Conservation (phyloP, 1,284 basidiomycete species). For the Ceratobasidium theobromae region DNA sequence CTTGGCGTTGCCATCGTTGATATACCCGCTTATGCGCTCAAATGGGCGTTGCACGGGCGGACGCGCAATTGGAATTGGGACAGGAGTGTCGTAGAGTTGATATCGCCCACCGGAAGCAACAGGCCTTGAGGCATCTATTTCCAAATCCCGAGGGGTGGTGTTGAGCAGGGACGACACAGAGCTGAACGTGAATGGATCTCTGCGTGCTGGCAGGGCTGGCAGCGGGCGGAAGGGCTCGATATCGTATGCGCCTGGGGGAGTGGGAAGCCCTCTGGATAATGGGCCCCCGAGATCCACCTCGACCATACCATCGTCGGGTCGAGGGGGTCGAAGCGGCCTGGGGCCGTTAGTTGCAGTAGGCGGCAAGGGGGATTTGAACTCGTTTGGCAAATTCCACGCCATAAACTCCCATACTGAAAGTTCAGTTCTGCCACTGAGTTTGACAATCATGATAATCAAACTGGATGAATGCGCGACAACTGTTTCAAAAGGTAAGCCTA, state of each 20-base stretch:
- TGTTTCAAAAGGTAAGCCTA: not conserved
- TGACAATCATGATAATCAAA: not conserved
- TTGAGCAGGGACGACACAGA: conserved; percentile 13
- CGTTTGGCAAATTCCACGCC: not conserved
- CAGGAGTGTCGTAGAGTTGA: conserved; percentile 12
- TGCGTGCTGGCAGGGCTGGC: not conserved
- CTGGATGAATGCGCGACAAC: not conserved
- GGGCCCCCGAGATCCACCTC: not conserved
- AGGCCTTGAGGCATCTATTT: too few species aligned
- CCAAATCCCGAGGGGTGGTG: not conserved
- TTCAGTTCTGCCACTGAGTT: conserved; percentile 4
- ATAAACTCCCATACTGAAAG: conserved; percentile 3
- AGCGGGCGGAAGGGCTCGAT: not conserved
- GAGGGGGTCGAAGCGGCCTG: not conserved
- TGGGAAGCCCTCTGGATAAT: too few species aligned
- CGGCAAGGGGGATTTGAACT: not conserved
- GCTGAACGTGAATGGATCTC: conserved; percentile 23
- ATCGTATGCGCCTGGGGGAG: too few species aligned
- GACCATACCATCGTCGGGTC: not conserved
- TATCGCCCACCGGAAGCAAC: not conserved
- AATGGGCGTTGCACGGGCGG: conserved; percentile 15
- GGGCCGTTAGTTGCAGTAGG: not conserved
- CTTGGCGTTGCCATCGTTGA: not conserved
- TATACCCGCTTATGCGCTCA: conserved; percentile 10
- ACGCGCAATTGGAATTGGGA: not conserved